Evolutionary conservation across 129 eudicot species (phyloP), one percentile per base, ranked within the genome.

Genomic region (Smallanthus sonchifolius): DNA sequence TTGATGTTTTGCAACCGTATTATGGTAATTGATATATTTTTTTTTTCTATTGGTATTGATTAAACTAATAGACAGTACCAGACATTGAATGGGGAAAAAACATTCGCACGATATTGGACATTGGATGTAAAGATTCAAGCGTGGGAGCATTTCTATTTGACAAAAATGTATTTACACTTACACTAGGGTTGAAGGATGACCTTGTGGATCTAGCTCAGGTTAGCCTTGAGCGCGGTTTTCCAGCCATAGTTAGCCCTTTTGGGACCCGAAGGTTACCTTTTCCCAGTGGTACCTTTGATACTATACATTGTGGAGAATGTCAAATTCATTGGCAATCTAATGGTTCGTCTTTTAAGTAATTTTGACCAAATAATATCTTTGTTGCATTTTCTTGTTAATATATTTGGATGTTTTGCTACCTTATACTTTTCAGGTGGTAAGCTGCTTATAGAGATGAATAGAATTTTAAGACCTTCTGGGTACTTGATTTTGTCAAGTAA

Each of bases 81-180:
- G 97, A 94, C 78, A 88, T 94, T 79, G 99, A 94, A 82, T 94
- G 97, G 99, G 99, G 99, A 15, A 91, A 85, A 61, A 94, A 94
- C 54, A 89, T 94, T 7, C 96, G 91, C 36, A 78, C 88, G 15
- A 89, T 94, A 54, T 80, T 94, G 73, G 99, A 94, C 80, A 78
- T 94, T 79, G 99, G 99, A 80, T 88, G 91, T 78, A 85, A 48
- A 15, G 97, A 94, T 75, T 94, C 99, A 77, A 87, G 91, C 65
- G 85, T 94, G 36, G 94, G 74, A 36, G 87, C 90, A 81, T 75
- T 75, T 75, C 86, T 94, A 34, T 83, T 80, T 43, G 94, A 94
- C 30, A 94, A 88, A 71, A 84, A 85, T 30, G 99, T 82, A 39
- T 81, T 85, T 61, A 75, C 96, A 9, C 90, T 94, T 76, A 77